Evolutionary conservation across 2,329 filamentous ascomycete species (phyloP), one percentile per base, ranked within the genome.

Genomic region (Xenosphaeropsis pyriputrescens): DNA sequence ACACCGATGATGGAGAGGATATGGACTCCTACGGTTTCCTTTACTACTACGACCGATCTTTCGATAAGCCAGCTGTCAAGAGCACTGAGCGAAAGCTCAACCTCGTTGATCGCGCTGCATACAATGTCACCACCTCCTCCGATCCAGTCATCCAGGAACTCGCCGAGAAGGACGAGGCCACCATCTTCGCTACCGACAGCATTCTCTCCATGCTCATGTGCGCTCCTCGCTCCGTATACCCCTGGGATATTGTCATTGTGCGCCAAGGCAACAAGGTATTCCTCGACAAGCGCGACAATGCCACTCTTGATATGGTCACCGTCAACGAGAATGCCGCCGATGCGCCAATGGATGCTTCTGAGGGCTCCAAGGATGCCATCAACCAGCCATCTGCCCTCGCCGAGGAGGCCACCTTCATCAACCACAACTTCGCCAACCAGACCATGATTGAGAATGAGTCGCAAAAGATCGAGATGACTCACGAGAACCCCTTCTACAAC

Each of bases 161-260:
- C 39, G 84, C 91, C 45, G 89, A 96, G 52, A 93, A 88, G 68
- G 78, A 93, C 55, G 88, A 95, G 65, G 91, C 88, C 34, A 91
- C 85, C 50, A 89, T 98, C 55, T 98, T 96, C 57, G 86, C 91
- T 45, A 95, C 91, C 33, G 88, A 95, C 61, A 94, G 81, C 64
- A 88, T 98, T 52, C 75, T 98, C 42, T 96, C 89, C 48, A 96
- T 95, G 86, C 79, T 98, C 53, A 98, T 98, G 91, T 98, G 91
- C 64, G 79, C 91, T 37, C 84, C 91, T 42, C 85, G 93, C 54
- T 94, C 85, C 41, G 85, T 98, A 45, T 96, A 96, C 69, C 88
- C 88, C 32, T 98, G 91, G 91, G 91, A 98, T 62, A 79, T 98
- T 52, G 81, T 98, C 57, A 93, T 98, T 55, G 70, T 85, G 45